phyloP scores from a whole-genome alignment of 495 filamentous ascomycete species.

The Daldinia bambusicola region DNA sequence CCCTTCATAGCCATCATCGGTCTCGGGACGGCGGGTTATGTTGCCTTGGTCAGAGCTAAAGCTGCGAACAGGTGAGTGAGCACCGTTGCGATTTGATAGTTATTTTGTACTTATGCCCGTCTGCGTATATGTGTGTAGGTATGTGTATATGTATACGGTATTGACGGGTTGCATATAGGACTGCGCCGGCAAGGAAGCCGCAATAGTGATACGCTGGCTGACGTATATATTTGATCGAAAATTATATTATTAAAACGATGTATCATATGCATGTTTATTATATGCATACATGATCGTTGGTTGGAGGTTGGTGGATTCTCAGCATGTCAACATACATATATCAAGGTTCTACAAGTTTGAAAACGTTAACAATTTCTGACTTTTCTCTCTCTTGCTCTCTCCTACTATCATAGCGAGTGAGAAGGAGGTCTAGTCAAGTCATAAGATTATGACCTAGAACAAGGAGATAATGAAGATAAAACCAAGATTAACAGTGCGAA shows the following conservation, averaged over 20 bases:
- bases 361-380: too few relatives aligned
- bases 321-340: neutral
- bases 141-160: neutral
- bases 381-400: neutral
- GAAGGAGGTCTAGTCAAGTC: neutral
- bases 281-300: constrained; percentile 2
- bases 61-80: constrained; percentile 46
- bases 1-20: constrained; percentile 61
- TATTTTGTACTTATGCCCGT: neutral
- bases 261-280: constrained; percentile 18
- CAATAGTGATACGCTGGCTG: constrained; percentile 5
- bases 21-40: constrained; percentile 58
- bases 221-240: neutral
- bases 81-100: neutral
- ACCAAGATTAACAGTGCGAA: too few relatives aligned
- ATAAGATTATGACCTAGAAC: too few relatives aligned
- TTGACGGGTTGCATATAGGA: constrained; percentile 25
- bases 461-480: too few relatives aligned
- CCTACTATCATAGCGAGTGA: neutral
- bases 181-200: constrained; percentile 18
- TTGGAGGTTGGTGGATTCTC: neutral
- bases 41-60: constrained; percentile 54
- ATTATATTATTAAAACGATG: constrained; percentile 12
- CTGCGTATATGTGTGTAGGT: too few relatives aligned
- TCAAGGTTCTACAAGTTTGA: too few relatives aligned